Conservation (phyloP, 2,329 filamentous ascomycete species). For the Thielaviopsis populi region DNA sequence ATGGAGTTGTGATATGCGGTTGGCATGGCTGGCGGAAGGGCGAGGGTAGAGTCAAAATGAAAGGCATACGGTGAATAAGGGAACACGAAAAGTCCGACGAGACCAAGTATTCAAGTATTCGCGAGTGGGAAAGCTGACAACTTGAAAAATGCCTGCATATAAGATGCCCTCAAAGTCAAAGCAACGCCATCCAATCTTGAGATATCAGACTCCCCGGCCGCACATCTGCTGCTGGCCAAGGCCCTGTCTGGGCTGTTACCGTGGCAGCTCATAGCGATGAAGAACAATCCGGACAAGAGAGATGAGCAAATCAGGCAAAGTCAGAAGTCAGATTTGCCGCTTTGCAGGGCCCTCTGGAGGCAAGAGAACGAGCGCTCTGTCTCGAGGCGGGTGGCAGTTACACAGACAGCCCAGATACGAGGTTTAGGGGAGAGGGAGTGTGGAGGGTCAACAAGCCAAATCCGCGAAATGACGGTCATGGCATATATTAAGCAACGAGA, state of each 20-base stretch:
- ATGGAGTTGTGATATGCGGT: background rate
- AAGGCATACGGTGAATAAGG: background rate
- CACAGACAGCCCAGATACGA: background rate
- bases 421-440: background rate
- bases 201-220: background rate
- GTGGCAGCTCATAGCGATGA: background rate
- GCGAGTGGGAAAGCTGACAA: background rate
- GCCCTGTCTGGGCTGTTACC: background rate
- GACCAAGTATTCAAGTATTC: background rate
- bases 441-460: background rate
- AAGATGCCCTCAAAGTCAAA: background rate
- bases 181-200: background rate
- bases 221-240: background rate
- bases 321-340: background rate
- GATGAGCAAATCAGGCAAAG: background rate
- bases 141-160: background rate
- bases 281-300: background rate
- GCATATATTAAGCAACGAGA: background rate
- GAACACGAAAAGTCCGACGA: background rate
- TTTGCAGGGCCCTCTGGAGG: background rate
- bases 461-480: background rate
- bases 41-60: no score
- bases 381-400: background rate
- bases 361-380: background rate
- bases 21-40: no score